Conservation (phyloP, 2,329 filamentous ascomycete species). For the Ilyonectria robusta region DNA sequence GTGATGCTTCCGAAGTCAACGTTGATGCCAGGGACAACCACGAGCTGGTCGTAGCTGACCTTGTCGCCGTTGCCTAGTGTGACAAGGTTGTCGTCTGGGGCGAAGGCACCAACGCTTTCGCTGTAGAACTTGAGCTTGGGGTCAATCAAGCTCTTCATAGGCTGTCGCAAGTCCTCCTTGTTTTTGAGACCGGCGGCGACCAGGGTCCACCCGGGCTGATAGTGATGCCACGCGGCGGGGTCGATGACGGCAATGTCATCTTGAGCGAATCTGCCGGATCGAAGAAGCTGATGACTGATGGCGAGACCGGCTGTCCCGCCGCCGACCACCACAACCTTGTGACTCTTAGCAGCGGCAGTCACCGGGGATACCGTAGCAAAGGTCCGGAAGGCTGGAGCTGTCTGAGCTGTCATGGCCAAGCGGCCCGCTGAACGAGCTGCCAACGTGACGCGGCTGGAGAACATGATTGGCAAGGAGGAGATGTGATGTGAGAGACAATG, state of each 20-base stretch:
- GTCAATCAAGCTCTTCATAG: slow-evolving; percentile 67
- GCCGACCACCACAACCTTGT: slow-evolving; percentile 78
- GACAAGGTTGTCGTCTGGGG: slow-evolving; percentile 69
- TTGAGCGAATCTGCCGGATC: slow-evolving; percentile 67
- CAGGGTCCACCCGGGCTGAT: slow-evolving; percentile 79
- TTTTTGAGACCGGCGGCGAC: slow-evolving; percentile 77
- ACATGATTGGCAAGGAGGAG: slow-evolving; percentile 34
- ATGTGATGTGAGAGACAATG: not conserved
- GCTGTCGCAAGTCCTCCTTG: slow-evolving; percentile 69
- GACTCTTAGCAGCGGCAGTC: slow-evolving; percentile 46
- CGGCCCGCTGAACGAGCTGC: slow-evolving; percentile 34
- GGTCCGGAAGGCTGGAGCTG: not conserved
- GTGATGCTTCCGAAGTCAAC: slow-evolving; percentile 66
- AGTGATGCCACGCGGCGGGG: slow-evolving; percentile 74
- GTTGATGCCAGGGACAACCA: slow-evolving; percentile 72
- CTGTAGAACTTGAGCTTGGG: slow-evolving; percentile 74
- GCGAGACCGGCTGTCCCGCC: slow-evolving; percentile 76
- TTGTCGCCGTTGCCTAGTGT: slow-evolving; percentile 69
- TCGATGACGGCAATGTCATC: slow-evolving; percentile 77
- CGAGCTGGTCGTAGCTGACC: slow-evolving; percentile 74
- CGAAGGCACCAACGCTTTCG: slow-evolving; percentile 63
- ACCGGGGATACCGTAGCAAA: slow-evolving; percentile 23
- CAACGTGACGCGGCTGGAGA: slow-evolving; percentile 36
- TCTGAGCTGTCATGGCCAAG: slow-evolving; percentile 5
- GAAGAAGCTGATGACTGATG: slow-evolving; percentile 77